Evolutionary conservation across 2,329 filamentous ascomycete genomes (phyloP).

Genomic region (Neonectria magnoliae): DNA sequence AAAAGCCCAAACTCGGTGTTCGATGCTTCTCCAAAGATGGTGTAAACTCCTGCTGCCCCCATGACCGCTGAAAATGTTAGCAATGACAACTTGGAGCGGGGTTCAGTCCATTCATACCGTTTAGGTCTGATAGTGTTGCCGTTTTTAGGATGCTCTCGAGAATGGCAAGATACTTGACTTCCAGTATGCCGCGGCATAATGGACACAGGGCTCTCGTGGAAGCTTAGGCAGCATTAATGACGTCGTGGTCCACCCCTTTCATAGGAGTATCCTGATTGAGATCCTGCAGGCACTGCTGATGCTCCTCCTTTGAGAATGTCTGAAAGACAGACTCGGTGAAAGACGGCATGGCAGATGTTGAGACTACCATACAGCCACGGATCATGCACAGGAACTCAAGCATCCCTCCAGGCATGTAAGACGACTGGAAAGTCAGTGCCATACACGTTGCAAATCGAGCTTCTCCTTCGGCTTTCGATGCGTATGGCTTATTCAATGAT

Average conservation of each 20-base stretch:
- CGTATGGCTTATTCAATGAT: slow-evolving; percentile 37
- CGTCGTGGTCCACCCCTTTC: not conserved
- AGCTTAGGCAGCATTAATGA: not conserved
- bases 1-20: slow-evolving; percentile 24
- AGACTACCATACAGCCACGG: slow-evolving; percentile 43
- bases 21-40: slow-evolving; percentile 8
- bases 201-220: slow-evolving; percentile 13
- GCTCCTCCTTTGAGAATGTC: slow-evolving; percentile 15
- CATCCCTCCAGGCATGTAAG: slow-evolving; percentile 50
- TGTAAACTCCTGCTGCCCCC: slow-evolving; percentile 14
- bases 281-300: slow-evolving; percentile 5
- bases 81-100: no score
- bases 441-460: slow-evolving; percentile 48
- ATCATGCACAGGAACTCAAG: slow-evolving; percentile 47
- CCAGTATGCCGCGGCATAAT: slow-evolving; percentile 20
- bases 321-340: slow-evolving; percentile 21
- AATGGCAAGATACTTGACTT: slow-evolving; percentile 18
- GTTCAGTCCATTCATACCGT: slow-evolving; percentile 8
- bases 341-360: not conserved
- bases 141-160: slow-evolving; percentile 11
- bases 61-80: not conserved
- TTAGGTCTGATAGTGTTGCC: slow-evolving; percentile 5
- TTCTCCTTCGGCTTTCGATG: slow-evolving; percentile 46
- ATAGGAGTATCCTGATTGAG: not conserved
- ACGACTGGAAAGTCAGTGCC: slow-evolving; percentile 48